Evolutionary conservation across 169 alveolate genomes (phyloP), one percentile per base, ranked within the genome.

Genomic region (Plasmodium falciparum): DNA sequence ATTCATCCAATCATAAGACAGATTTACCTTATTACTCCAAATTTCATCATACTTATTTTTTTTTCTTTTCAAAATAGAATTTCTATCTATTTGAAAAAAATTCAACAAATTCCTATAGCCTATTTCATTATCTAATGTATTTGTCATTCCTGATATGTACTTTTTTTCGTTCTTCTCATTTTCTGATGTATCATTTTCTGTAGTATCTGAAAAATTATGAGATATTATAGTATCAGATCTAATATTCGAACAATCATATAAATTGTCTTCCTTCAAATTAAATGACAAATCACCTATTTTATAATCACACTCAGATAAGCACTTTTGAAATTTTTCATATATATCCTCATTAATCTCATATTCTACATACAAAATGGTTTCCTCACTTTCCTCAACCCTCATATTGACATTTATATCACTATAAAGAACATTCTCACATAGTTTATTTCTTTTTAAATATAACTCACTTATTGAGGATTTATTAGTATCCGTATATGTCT

Each of bases 41-140:
- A 39, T 4, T 0, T 39, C 47, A 39, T 39, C 2, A 39, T 39
- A 39, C 6, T 39, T 39, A 3, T 56, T 56, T 17, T 56, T 56
- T 56, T 56, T 39, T 20, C 9, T 47, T 11, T 17, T 58, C 45
- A 58, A 13, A 8, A 78, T 78, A 9, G 50, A 47, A n/a, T 71
- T 83, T 59, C 86, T n/a, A 70, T 83, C 91, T 3, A 83, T 2
- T 33, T 61, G 39, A 83, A 83, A 83, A 50, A 83, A 17, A 11
- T 61, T 71, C 52, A 83, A 20, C 45, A 83, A 47, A 69, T 83
- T 83, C 26, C 85, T 56, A 69, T 58, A 56, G n/a, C 91, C 91
- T 22, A 29, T 83, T 26, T 78, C 90, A 15, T 56, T 56, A 70
- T 83, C 91, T 52, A 83, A 22, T 20, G 73, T 83, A 2, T 26